Evolutionary conservation across 768 basidiomycete genomes (phyloP), one percentile per base, ranked within the genome.

Genomic region (Lactarius deliciosus): DNA sequence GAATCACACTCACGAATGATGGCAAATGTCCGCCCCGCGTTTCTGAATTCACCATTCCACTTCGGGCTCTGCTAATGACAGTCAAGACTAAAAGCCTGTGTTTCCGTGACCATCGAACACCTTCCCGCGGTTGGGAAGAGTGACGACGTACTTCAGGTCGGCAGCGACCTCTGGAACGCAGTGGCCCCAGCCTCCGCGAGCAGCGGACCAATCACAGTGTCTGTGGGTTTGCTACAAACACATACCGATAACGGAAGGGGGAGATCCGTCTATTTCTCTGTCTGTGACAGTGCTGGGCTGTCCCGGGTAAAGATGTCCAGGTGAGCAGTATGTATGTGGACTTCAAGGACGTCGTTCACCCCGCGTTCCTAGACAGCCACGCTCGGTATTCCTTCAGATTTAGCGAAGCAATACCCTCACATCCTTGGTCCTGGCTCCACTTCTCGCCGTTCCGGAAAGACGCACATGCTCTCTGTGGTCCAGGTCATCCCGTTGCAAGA

Each of bases 251-350:
- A 40, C 36, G 41, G 32, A 8, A 67, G 57, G 1, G 36, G 36
- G 40, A 18, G 55, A 50, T 10, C n/a, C 60, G 43, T 62, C 70
- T 47, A 47, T 63, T 53, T 41, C 69, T 5, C 63, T 54, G 28
- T 65, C 66, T 32, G 60, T 80, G 61, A 73, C 64, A n/a, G 6
- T 81, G 78, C 65, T 79, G 79, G 77, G 79, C 78, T 54, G 57
- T 71, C 41, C 62, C 45, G 34, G 75, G 76, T 72, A 74, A 78
- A n/a, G 73, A 76, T 71, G 85, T 86, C 43, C 66, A 77, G 71
- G 28, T 62, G 20, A 55, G 66, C 34, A 2, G 28, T 36, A 7
- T 30, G 28, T 36, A 7, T 30, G 55, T 43, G 20, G n/a, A 58
- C 34, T 50, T 22, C 16, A 6, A 13, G 20, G 13, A 18, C 58